phyloP scores from a whole-genome alignment of 2,329 filamentous ascomycete species.

The Ceratocystis eucalypticola region DNA sequence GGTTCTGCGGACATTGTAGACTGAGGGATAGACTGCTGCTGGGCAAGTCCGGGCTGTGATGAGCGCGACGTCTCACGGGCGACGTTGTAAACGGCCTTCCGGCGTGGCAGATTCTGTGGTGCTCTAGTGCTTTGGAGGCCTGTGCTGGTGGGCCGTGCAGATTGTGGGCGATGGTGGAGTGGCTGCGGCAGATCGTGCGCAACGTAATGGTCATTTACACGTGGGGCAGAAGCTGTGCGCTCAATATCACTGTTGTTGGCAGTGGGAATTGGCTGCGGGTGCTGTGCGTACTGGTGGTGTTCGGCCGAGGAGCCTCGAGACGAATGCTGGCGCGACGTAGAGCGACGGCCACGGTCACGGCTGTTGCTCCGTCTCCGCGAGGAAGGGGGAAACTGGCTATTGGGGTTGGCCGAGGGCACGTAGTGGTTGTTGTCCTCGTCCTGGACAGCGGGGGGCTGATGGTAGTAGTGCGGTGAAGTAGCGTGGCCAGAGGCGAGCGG shows the following conservation, averaged over 20 bases:
- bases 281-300: not conserved
- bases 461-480: not conserved
- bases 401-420: not conserved
- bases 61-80: not conserved
- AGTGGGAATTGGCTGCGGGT: not conserved
- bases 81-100: not conserved
- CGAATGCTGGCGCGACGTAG: not conserved
- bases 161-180: not conserved
- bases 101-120: not conserved
- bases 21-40: not conserved
- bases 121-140: not conserved
- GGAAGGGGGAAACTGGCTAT: not conserved
- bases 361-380: not conserved
- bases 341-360: not conserved
- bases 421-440: not conserved
- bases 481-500: not conserved
- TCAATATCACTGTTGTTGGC: not conserved
- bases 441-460: not conserved
- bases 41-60: not conserved
- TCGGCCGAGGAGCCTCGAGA: not conserved
- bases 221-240: not conserved
- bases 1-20: not conserved
- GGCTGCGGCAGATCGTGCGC: not conserved
- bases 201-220: not conserved
- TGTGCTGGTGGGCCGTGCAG: not conserved